phyloP scores from a whole-genome alignment of 2,329 filamentous ascomycete genomes.

The Xylaria sp. region DNA sequence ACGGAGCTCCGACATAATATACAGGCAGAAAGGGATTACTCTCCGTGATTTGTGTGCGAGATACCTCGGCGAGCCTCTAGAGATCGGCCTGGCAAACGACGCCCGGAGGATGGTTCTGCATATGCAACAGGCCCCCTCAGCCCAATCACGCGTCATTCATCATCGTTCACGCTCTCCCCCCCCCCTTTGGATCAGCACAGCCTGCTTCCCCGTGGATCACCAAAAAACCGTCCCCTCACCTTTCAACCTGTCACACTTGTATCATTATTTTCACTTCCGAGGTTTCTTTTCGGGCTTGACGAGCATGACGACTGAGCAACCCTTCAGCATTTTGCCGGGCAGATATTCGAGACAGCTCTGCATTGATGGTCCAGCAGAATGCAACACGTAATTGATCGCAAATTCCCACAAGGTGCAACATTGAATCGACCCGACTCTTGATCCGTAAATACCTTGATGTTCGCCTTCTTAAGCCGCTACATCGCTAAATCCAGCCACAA shows the following conservation, averaged over 20 bases:
- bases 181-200: slow-evolving; percentile 34
- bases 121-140: slow-evolving; percentile 14
- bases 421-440: slow-evolving; percentile 40
- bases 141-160: slow-evolving; percentile 15
- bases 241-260: slow-evolving; percentile 40
- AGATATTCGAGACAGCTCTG: slow-evolving; percentile 40
- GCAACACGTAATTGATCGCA: slow-evolving; percentile 44
- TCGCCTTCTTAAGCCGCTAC: slow-evolving; percentile 35
- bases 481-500: too few relatives aligned
- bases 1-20: slow-evolving; percentile 27
- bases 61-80: slow-evolving; percentile 26
- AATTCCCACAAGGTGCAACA: slow-evolving; percentile 42
- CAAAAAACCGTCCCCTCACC: slow-evolving; percentile 33
- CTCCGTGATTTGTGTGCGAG: slow-evolving; percentile 21
- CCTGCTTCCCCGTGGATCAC: slow-evolving; percentile 35
- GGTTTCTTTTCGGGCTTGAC: slow-evolving; percentile 40
- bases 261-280: slow-evolving; percentile 41
- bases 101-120: slow-evolving; percentile 30
- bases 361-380: slow-evolving; percentile 40
- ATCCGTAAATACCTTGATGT: slow-evolving; percentile 38
- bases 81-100: slow-evolving; percentile 26
- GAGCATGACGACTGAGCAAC: slow-evolving; percentile 41
- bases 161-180: too few relatives aligned
- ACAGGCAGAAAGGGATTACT: slow-evolving; percentile 21
- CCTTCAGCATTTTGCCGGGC: slow-evolving; percentile 38